phyloP scores from a whole-genome alignment of 805 yeast species.

The Middelhovenomyces tepae region DNA sequence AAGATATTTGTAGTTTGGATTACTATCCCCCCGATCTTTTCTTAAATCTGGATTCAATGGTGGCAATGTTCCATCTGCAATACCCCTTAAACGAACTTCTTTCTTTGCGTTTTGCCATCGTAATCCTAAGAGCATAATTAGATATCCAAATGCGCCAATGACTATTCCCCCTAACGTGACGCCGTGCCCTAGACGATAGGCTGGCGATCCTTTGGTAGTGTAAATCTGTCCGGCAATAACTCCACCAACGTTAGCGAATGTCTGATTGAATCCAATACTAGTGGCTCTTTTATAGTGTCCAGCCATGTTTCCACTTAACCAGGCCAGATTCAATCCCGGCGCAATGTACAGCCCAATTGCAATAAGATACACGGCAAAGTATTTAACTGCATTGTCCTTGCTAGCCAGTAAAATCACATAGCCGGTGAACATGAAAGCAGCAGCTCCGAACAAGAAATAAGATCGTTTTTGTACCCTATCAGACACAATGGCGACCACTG shows the following conservation, averaged over 20 bases:
- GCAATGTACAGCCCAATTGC: conserved; percentile 26
- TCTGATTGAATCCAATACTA: conserved; percentile 35
- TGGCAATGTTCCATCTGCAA: too few species aligned
- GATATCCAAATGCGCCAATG: conserved; percentile 1
- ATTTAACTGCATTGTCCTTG: conserved; percentile 24
- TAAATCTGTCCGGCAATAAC: conserved; percentile 38
- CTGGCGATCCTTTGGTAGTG: conserved; percentile 24
- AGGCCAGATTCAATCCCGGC: conserved; percentile 34
- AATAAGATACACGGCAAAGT: conserved; percentile 9
- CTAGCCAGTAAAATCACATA: conserved; percentile 36
- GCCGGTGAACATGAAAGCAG: conserved; percentile 38
- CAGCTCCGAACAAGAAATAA: conserved; percentile 38
- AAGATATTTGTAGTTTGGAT: too few species aligned
- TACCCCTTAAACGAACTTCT: too few species aligned
- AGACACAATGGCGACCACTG: conserved; percentile 36
- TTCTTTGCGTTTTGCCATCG: neutral
- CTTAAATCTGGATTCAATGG: too few species aligned
- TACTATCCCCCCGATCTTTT: too few species aligned
- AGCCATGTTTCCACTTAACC: conserved; percentile 37
- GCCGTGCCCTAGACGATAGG: conserved; percentile 33
- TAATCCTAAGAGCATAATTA: neutral
- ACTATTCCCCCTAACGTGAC: conserved; percentile 6
- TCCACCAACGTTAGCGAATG: conserved; percentile 39
- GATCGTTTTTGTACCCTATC: conserved; percentile 31
- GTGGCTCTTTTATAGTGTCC: conserved; percentile 36